Evolutionary conservation across 163 green algal species (phyloP).

Genomic region (Chloromonas sp.): DNA sequence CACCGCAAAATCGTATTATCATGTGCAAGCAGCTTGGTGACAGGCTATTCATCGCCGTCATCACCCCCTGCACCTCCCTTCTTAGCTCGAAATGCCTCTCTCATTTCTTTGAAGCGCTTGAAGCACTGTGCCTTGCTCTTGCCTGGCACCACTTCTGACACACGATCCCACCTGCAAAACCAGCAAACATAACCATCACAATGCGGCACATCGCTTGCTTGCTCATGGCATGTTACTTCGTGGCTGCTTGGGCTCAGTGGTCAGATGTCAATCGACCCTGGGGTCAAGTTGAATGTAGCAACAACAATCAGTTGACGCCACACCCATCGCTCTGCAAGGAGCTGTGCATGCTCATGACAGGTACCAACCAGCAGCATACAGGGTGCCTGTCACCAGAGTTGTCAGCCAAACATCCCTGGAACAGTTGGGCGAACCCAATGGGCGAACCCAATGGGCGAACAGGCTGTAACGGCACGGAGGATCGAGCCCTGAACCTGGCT

Average conservation of each 20-base stretch:
- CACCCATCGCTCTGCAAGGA: background rate
- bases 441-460: no score
- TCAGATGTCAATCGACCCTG: background rate
- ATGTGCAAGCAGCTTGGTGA: no score
- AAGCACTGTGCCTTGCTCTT: slow-evolving; percentile 81
- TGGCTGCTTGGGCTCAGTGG: background rate
- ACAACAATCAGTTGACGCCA: background rate
- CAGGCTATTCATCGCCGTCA: background rate
- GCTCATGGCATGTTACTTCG: no score
- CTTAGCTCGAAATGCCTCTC: slow-evolving; percentile 14
- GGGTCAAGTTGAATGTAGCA: background rate
- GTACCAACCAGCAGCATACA: no score
- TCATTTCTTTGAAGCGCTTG: slow-evolving; percentile 70
- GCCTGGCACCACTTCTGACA: slow-evolving; percentile 56
- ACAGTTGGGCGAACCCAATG: no score
- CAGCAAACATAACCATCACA: background rate
- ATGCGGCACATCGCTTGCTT: no score
- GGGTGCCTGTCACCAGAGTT: background rate
- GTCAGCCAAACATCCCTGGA: no score
- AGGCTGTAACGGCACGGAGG: background rate
- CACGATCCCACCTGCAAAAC: slow-evolving; percentile 39
- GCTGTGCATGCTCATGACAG: no score
- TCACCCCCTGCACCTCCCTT: slow-evolving; percentile 11
- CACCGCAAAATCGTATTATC: no score
- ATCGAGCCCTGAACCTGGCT: background rate